Conservation (phyloP, 768 basidiomycete genomes). For the Hericium erinaceus region DNA sequence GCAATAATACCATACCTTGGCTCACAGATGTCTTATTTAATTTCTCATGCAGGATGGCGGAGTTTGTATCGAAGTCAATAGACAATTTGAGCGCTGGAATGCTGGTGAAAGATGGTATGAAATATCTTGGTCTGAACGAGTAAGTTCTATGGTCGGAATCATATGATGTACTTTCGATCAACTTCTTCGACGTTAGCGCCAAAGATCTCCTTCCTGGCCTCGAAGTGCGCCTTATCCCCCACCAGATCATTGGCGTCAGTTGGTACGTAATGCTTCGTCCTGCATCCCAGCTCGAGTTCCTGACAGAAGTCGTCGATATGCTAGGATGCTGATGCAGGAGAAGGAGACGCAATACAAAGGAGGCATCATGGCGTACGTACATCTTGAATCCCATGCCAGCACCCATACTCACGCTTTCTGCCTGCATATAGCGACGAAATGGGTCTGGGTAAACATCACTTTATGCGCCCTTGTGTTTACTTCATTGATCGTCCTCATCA, state of each 20-base stretch:
- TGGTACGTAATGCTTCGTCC: conserved; percentile 29
- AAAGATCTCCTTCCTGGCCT: conserved; percentile 58
- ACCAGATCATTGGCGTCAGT: conserved; percentile 69
- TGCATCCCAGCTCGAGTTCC: not conserved
- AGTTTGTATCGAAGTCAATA: conserved; percentile 52
- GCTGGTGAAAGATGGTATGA: conserved; percentile 42
- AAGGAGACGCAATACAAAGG: conserved; percentile 36
- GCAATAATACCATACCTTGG: not conserved
- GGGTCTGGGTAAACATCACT: conserved; percentile 30
- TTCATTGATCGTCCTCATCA: not conserved
- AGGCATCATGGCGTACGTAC: conserved; percentile 51
- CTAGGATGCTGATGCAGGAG: conserved; percentile 54
- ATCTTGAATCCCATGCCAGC: not conserved
- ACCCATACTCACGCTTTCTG: not conserved
- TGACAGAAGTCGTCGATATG: not conserved
- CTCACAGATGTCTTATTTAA: not conserved
- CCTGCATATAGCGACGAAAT: conserved; percentile 47
- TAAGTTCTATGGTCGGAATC: conserved; percentile 19
- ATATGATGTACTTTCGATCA: no score
- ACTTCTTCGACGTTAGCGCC: conserved; percentile 24
- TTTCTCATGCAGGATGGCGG: conserved; percentile 37
- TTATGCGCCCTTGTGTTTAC: no score
- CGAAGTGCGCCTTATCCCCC: conserved; percentile 59
- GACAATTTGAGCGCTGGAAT: conserved; percentile 47
- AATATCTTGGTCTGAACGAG: conserved; percentile 42